These are phyloP conservation scores for Paramecium biaurelia DNA, from an alignment of 73 alveolate species.

Conservation along the genomic window DNA sequence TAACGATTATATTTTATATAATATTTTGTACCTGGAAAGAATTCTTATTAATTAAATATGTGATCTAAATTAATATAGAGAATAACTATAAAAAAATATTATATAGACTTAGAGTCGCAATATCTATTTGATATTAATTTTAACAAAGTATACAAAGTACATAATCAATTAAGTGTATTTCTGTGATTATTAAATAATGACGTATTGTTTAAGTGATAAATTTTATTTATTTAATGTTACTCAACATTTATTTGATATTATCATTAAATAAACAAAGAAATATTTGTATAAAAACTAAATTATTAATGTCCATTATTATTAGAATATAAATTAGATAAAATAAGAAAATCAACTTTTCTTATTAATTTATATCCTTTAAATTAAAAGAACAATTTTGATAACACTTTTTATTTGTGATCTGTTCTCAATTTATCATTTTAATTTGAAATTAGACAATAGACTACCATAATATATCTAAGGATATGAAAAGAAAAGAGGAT, in stretches of 20 bases:
- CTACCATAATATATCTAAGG: neutral
- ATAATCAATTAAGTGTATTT: neutral
- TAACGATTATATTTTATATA: conserved; percentile 3
- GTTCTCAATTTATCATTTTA: neutral
- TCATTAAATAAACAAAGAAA: too few species aligned
- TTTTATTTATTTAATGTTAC: too few species aligned
- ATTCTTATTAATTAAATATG: neutral
- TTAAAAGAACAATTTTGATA: too few species aligned
- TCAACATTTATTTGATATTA: too few species aligned
- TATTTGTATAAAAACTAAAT: too few species aligned
- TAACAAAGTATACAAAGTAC: neutral
- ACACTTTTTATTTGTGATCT: neutral
- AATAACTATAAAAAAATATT: too few species aligned
- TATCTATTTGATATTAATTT: neutral
- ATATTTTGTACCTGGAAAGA: neutral
- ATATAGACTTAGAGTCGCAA: too few species aligned
- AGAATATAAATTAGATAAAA: too few species aligned
- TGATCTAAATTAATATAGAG: neutral
- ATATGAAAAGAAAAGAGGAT: neutral
- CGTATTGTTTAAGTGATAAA: too few species aligned
- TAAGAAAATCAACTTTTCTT: too few species aligned
- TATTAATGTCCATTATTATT: too few species aligned
- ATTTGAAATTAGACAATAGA: neutral
- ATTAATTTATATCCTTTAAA: too few species aligned
- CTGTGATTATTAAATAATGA: neutral